Evolutionary conservation across 1,284 basidiomycete species (phyloP).

Genomic region (Porodaedalea pini): DNA sequence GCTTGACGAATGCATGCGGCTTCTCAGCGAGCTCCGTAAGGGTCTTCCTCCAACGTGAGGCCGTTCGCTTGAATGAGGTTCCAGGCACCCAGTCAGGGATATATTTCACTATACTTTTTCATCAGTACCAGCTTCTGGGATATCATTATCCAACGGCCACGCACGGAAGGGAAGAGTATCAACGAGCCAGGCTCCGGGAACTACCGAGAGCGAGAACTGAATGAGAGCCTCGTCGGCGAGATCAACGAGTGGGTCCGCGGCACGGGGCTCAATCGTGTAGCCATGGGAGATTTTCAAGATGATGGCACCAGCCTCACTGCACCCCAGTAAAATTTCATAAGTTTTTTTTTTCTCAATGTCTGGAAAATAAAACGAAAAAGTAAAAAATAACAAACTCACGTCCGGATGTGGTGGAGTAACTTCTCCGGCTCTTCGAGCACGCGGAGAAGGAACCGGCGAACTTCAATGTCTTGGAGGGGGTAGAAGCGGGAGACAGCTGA

Average conservation of each 20-base stretch:
- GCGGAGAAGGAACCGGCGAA: conserved; percentile 12
- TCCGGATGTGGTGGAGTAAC: conserved; percentile 14
- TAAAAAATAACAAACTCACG: background rate
- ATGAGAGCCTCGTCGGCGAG: conserved; percentile 26
- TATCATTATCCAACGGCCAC: conserved; percentile 7
- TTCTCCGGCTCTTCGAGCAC: conserved; percentile 16
- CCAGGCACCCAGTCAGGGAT: conserved; percentile 52
- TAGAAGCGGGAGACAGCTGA: conserved; percentile 12
- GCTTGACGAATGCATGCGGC: conserved; percentile 38
- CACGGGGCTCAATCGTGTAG: conserved; percentile 27
- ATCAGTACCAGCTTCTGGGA: too few relatives aligned
- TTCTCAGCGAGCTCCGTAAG: conserved; percentile 32
- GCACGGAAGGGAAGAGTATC: conserved; percentile 33
- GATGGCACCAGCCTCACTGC: conserved; percentile 29
- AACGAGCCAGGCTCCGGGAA: conserved; percentile 33
- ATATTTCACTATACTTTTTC: conserved; percentile 32
- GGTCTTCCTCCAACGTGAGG: conserved; percentile 33
- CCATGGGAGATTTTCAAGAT: conserved; percentile 34
- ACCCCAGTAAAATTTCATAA: background rate
- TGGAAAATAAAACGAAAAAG: too few relatives aligned
- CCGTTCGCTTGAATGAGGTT: conserved; percentile 40
- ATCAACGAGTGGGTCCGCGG: conserved; percentile 27
- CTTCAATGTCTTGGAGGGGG: conserved; percentile 9
- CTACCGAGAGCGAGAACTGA: conserved; percentile 23
- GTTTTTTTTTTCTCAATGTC: background rate